A percentile compares a stretch with the other conserved stretches of the same genome.
These are phyloP conservation scores for Aureobasidium melanogenum DNA, from an alignment of 2,329 filamentous ascomycete species.

Conservation along the genomic window DNA sequence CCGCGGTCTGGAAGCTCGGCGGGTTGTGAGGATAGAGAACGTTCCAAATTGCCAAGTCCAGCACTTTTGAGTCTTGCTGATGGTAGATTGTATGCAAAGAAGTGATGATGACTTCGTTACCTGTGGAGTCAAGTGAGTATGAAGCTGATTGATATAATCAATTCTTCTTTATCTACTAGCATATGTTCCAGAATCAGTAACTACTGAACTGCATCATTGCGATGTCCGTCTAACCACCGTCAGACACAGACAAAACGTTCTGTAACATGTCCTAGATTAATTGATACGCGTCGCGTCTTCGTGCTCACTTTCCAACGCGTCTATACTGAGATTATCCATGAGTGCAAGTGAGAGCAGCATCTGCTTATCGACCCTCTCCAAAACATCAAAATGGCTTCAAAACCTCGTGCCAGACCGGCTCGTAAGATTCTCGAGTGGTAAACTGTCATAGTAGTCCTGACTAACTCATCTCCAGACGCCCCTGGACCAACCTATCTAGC, in stretches of 20 bases:
- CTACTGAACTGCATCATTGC: background rate
- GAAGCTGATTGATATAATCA: too few species aligned
- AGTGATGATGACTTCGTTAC: background rate
- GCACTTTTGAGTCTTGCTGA: background rate
- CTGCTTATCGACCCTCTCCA: background rate
- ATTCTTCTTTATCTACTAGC: too few species aligned
- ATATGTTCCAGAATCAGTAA: too few species aligned
- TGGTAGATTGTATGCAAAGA: background rate
- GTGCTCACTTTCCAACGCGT: background rate
- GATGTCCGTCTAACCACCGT: background rate
- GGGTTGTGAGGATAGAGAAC: background rate
- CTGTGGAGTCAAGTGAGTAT: background rate
- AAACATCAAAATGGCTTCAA: slow-evolving; percentile 25
- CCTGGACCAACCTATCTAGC: slow-evolving; percentile 77
- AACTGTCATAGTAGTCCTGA: background rate
- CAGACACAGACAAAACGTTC: background rate
- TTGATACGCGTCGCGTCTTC: background rate
- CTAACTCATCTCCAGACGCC: slow-evolving; percentile 48
- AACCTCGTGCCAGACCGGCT: slow-evolving; percentile 54
- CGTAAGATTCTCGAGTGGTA: slow-evolving; percentile 30
- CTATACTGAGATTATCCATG: background rate
- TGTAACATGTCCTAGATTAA: background rate
- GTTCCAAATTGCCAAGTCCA: background rate
- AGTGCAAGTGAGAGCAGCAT: background rate
- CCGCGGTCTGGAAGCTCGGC: background rate